Base-by-base conservation (phyloP, 305 asterid species). In the Fraxinus velutina region DNA sequence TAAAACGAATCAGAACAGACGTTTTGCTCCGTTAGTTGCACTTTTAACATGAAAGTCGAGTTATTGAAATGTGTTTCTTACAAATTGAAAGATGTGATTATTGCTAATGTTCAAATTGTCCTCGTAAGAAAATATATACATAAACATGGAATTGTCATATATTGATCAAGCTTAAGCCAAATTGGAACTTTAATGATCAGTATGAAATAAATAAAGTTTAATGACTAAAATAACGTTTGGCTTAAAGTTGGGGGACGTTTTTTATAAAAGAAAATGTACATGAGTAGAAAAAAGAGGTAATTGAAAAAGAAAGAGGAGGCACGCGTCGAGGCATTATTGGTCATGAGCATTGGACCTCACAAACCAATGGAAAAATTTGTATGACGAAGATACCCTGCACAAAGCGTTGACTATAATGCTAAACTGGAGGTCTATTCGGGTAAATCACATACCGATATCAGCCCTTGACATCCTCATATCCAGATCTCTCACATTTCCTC, bases 351-450 rank as follows among this genome's bases (percentile, higher is more conserved):
- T 70, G 75, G 75, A 13, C 37, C 10, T 30, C 4, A 12, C 42
- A 21, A 10, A 32, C 19, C 22, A 13, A 42, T 10, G 36, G 34
- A 12, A 66, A 27, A 9, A 0, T 0, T 29, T 66, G 72, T 62
- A 80, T 74, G 42, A 60, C 84, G 6, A 39, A 55, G n/a, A 9
- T 75, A 30, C 72, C 84, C 84, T 4, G 1, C 33, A 15, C 0
- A 12, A 0, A 62, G 22, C 27, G 60, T 34, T n/a, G 78, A 42
- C 19, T 9, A 68, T 1, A 15, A 4, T 15, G n/a, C 75, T 22
- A 44, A 74, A 7, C 1, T 4, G 68, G 75, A 79, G 90, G 90
- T 22, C 44, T 83, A 24, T 85, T 81, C 81, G 37, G 86, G 89
- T 1, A 87, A 9, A 77, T 30, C 52, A 73, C 75, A 1, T 9